Conservation (phyloP, 306 rosid genomes). For the Fagus sylvatica region DNA sequence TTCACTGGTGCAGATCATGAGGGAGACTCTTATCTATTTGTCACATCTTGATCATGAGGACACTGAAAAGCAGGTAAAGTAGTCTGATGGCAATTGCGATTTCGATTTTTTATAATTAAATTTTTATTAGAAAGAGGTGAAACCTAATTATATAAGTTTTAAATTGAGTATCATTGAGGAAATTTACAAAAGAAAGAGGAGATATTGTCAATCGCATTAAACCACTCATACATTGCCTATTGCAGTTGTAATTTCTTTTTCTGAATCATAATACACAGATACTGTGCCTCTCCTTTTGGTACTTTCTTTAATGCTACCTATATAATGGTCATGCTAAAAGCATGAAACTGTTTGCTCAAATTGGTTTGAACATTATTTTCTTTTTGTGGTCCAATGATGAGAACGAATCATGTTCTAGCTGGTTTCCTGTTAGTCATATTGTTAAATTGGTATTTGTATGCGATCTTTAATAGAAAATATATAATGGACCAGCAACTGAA, state of each 20-base stretch:
- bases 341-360: neutral
- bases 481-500: neutral
- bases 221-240: too few species aligned
- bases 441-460: neutral
- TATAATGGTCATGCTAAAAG: neutral
- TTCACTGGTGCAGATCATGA: conserved; percentile 80
- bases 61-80: conserved; percentile 88
- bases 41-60: conserved; percentile 98
- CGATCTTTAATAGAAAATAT: neutral
- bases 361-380: neutral
- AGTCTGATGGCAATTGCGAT: conserved; percentile 1
- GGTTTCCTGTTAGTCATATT: neutral
- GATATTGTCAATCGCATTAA: too few species aligned
- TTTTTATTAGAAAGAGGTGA: too few species aligned
- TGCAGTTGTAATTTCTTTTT: too few species aligned
- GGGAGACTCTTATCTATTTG: conserved; percentile 95
- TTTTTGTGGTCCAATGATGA: neutral
- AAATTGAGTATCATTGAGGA: too few species aligned
- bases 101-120: neutral
- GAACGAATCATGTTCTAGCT: neutral
- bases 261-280: neutral
- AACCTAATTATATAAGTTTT: too few species aligned
- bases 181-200: too few species aligned
- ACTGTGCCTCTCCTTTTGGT: neutral
- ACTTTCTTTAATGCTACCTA: neutral